These are phyloP conservation scores for Thelonectria blattea DNA, from an alignment of 2,329 filamentous ascomycete genomes.

Conservation along the genomic window DNA sequence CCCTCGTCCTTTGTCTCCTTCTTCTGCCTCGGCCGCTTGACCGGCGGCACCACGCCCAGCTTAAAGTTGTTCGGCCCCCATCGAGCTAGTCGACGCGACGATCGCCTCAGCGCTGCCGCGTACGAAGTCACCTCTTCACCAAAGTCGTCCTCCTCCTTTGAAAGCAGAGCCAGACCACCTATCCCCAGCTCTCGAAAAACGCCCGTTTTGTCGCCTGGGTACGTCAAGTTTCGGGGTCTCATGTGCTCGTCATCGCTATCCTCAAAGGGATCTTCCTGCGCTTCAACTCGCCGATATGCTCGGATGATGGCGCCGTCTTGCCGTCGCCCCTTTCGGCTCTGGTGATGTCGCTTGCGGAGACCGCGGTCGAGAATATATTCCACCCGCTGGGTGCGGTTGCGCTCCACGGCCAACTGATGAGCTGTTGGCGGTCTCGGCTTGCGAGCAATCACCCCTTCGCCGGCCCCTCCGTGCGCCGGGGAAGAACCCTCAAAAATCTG, in stretches of 20 bases:
- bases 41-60: conserved; percentile 53
- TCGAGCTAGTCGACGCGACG: conserved; percentile 68
- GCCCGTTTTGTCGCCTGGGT: conserved; percentile 39
- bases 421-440: conserved; percentile 79
- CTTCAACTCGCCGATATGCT: conserved; percentile 67
- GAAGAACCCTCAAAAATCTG: conserved; percentile 67
- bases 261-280: conserved; percentile 60
- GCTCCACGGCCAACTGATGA: conserved; percentile 81
- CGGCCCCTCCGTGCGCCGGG: conserved; percentile 55
- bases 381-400: conserved; percentile 79
- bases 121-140: conserved; percentile 76
- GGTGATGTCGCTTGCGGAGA: conserved; percentile 69
- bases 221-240: conserved; percentile 41
- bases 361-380: conserved; percentile 82
- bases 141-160: conserved; percentile 71
- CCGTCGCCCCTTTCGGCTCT: conserved; percentile 65
- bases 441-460: conserved; percentile 60
- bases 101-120: conserved; percentile 68
- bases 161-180: conserved; percentile 68
- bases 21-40: conserved; percentile 50
- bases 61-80: conserved; percentile 63
- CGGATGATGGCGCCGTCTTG: conserved; percentile 71
- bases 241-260: conserved; percentile 68
- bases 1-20: conserved; percentile 32
- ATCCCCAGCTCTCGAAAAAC: conserved; percentile 63